These are phyloP conservation scores for Penicillium flavigenum DNA, from an alignment of 495 filamentous ascomycete species.

Conservation along the genomic window DNA sequence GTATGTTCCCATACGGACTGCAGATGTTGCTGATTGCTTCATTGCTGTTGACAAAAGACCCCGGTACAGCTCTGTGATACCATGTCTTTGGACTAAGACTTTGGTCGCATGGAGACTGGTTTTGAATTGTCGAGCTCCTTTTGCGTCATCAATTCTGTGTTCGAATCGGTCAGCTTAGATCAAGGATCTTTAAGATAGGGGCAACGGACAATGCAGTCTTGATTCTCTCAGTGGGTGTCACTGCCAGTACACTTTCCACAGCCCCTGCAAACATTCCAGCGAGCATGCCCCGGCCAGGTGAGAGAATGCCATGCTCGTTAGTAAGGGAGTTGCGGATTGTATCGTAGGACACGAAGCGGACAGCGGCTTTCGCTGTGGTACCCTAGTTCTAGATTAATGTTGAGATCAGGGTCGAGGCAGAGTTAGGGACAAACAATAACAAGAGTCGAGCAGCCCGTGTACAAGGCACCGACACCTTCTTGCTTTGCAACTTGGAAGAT, in stretches of 20 bases:
- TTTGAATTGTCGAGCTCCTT: constrained; percentile 48
- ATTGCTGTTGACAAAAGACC: constrained; percentile 61
- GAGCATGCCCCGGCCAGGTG: constrained; percentile 53
- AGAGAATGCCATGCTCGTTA: constrained; percentile 57
- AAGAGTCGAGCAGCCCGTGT: constrained; percentile 63
- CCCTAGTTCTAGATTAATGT: constrained; percentile 26
- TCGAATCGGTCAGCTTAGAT: not conserved
- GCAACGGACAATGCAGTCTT: constrained; percentile 58
- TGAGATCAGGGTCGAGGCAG: no score
- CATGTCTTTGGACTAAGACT: constrained; percentile 49
- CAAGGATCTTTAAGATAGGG: not conserved
- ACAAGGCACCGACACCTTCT: constrained; percentile 59
- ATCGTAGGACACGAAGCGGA: constrained; percentile 66
- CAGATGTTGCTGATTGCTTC: constrained; percentile 64
- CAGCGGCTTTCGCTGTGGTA: constrained; percentile 63
- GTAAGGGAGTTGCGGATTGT: constrained; percentile 59
- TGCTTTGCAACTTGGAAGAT: constrained; percentile 47
- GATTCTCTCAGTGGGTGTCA: constrained; percentile 66
- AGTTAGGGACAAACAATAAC: constrained; percentile 38
- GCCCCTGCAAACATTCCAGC: constrained; percentile 64
- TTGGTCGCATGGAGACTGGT: constrained; percentile 51
- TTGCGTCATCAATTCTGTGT: constrained; percentile 61
- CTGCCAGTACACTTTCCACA: constrained; percentile 56
- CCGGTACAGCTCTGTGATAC: constrained; percentile 55
- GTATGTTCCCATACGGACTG: constrained; percentile 65